A percentile compares a stretch with the other conserved stretches of the same genome.
Evolutionary conservation across 495 filamentous ascomycete genomes (phyloP).

Genomic region (Hyphodiscus hymeniophilus): DNA sequence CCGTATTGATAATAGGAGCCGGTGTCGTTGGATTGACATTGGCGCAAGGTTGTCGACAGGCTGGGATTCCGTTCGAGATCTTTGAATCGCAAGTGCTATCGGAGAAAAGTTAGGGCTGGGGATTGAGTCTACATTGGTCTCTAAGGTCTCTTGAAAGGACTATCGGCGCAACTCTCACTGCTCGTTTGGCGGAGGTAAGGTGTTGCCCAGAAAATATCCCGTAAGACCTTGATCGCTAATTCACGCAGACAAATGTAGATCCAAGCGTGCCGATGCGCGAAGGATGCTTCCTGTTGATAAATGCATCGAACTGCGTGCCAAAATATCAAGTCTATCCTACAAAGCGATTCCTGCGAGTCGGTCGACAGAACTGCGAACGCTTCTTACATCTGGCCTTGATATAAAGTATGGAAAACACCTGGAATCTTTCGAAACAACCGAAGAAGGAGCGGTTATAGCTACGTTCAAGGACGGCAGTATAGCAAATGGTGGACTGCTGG

Average conservation of each 20-base stretch:
- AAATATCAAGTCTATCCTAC: conserved; percentile 22
- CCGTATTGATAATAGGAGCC: conserved; percentile 38
- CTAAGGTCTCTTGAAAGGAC: conserved; percentile 11
- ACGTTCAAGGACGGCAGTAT: conserved; percentile 31
- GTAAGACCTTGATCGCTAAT: neutral
- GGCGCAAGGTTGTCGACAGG: conserved; percentile 42
- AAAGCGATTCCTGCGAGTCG: conserved; percentile 1
- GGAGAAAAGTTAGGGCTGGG: conserved; percentile 23
- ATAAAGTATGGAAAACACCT: conserved; percentile 35
- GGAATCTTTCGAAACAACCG: conserved; percentile 24
- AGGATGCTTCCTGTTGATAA: conserved; percentile 18
- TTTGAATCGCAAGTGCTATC: conserved; percentile 40
- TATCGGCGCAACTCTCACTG: conserved; percentile 12
- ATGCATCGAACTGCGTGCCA: conserved; percentile 15
- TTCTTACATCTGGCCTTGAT: neutral
- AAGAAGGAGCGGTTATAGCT: conserved; percentile 21
- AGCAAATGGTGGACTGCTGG: conserved; percentile 26
- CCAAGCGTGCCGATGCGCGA: conserved; percentile 1
- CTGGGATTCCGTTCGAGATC: conserved; percentile 41
- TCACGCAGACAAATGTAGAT: conserved; percentile 8
- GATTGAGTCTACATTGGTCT: conserved; percentile 21
- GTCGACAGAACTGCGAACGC: conserved; percentile 1
- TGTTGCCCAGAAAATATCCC: conserved; percentile 15
- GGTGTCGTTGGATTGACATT: conserved; percentile 45
- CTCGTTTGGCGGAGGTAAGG: conserved; percentile 23